Evolutionary conservation across 352 stramenopile species (phyloP), one percentile per base, ranked within the genome.

Genomic region (Globisporangium paddicum): DNA sequence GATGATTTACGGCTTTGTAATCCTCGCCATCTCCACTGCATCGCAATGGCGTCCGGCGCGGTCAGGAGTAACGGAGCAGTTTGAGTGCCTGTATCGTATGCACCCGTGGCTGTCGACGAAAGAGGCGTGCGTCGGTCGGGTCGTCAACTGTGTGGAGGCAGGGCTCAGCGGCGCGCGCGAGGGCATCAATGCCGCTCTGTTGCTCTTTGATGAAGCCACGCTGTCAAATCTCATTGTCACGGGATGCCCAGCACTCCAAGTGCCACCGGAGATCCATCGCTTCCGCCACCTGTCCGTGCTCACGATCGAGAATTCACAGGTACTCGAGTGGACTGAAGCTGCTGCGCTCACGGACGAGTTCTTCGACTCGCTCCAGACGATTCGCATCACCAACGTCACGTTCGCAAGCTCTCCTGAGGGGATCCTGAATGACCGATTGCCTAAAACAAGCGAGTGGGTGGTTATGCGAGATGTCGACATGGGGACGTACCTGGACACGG

Each of bases 51-150:
- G 10, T 21, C 5, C 25, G 25, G 14, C 1, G 13, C 23, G 25
- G 14, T 49, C 25, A 21, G 5, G 35, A 19, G 35, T 18, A n/a
- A 34, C 38, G 2, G 21, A 32, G 30, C 35, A 25, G 23, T 46
- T 26, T 23, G 38, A 41, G 50, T 58, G 51, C n/a, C 35, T 58
- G 14, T 14, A 45, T 48, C 37, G 37, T 37, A 38, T 58, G 14
- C 30, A 49, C 25, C 51, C 51, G 51, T 58, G 51, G 51, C 35
- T 58, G 5, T 58, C 51, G 3, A 58, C 51, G 21, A 48, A 58
- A 26, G 51, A 48, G 18, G 25, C 51, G 21, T 58, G 51, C 23
- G 51, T 48, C 18, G 51, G 51, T 21, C 51, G 51, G 13, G n/a
- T 58, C 38, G 23, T 58, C 14, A 28, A 35, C 32, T 58, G 51